phyloP scores from a whole-genome alignment of 306 rosid species.

The Adenanthera pavonina region DNA sequence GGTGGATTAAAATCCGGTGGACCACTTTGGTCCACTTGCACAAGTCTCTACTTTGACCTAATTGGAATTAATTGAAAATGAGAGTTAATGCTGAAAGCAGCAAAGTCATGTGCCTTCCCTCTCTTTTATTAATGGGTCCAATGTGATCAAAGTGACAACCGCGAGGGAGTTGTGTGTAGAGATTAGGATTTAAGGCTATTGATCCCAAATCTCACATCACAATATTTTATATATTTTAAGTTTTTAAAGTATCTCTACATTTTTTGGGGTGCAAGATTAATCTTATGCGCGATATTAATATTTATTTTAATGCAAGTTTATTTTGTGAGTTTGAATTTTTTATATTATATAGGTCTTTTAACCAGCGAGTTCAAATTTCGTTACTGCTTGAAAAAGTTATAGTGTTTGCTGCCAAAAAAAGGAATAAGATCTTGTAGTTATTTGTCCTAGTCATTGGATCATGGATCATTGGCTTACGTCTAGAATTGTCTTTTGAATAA shows the following conservation, averaged over 20 bases:
- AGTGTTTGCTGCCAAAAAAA: too few species aligned
- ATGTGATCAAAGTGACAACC: neutral
- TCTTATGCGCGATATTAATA: neutral
- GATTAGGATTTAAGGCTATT: neutral
- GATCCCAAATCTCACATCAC: neutral
- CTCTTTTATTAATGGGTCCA: slow-evolving; percentile 1
- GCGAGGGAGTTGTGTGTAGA: neutral
- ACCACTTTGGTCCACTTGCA: neutral
- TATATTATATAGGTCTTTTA: too few species aligned
- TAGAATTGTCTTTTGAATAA: neutral
- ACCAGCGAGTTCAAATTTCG: too few species aligned
- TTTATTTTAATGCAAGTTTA: too few species aligned
- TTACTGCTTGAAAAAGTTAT: too few species aligned
- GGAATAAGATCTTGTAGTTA: too few species aligned
- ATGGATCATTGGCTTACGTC: neutral
- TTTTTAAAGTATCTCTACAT: neutral
- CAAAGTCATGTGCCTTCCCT: neutral
- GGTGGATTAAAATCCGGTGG: neutral
- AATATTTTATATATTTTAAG: neutral
- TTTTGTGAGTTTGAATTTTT: too few species aligned
- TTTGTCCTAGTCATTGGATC: neutral
- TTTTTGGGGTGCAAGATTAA: neutral
- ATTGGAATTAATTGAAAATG: neutral
- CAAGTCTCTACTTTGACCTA: neutral
- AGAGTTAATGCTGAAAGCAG: neutral